Evolutionary conservation across 257 asterid genomes (phyloP).

Genomic region (Coffea canephora): DNA sequence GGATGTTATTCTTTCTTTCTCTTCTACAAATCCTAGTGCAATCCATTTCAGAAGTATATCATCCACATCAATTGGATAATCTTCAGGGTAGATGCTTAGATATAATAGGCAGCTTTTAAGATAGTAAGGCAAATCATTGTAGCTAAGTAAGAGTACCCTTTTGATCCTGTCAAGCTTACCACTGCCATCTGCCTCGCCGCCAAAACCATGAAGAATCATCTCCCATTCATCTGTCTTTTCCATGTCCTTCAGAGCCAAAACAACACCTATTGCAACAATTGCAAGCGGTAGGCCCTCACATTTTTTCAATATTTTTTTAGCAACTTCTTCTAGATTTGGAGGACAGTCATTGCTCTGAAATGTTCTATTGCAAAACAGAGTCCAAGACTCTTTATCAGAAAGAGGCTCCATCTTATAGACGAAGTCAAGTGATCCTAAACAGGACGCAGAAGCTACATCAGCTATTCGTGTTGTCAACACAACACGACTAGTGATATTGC

Average conservation of each 20-base stretch:
- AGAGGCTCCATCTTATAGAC: no score
- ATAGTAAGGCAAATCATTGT: slow-evolving; percentile 32
- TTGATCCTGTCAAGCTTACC: slow-evolving; percentile 19
- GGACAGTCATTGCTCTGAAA: slow-evolving; percentile 22
- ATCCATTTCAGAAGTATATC: not conserved
- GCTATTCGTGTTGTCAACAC: no score
- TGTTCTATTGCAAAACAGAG: slow-evolving; percentile 19
- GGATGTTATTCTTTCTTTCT: not conserved
- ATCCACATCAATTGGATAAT: not conserved
- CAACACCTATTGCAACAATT: slow-evolving; percentile 29
- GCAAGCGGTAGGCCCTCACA: slow-evolving; percentile 37
- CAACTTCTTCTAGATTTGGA: not conserved
- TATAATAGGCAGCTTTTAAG: slow-evolving; percentile 36
- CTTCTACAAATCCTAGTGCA: slow-evolving; percentile 6
- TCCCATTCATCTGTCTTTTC: slow-evolving; percentile 26
- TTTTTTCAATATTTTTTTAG: slow-evolving; percentile 14
- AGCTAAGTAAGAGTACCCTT: no score
- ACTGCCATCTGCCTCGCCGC: slow-evolving; percentile 3
- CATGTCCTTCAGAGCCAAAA: slow-evolving; percentile 23
- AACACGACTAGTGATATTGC: no score
- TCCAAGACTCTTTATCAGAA: slow-evolving; percentile 7
- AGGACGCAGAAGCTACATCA: no score
- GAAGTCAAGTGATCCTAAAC: no score
- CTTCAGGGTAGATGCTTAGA: slow-evolving; percentile 28
- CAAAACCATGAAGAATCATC: slow-evolving; percentile 9